Conservation (phyloP, 1,284 basidiomycete genomes). For the Thecaphora thlaspeos region DNA sequence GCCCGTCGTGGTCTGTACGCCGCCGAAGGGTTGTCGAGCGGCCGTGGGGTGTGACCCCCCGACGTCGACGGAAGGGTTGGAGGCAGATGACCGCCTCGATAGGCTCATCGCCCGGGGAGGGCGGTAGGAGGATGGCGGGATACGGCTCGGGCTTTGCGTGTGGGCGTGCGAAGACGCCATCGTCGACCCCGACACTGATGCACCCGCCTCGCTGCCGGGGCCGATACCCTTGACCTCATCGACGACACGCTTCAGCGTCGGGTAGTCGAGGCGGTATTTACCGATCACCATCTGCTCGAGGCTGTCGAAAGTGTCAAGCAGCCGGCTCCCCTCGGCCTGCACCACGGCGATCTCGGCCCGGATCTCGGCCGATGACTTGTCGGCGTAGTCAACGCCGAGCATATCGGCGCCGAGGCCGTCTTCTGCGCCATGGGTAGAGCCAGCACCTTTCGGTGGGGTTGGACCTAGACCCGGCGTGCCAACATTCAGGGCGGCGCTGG, state of each 20-base stretch:
- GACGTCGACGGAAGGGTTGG: neutral
- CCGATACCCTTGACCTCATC: constrained; percentile 4
- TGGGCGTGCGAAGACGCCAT: too few species aligned
- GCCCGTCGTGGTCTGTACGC: too few species aligned
- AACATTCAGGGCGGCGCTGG: too few species aligned
- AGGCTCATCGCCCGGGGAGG: neutral
- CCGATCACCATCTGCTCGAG: constrained; percentile 30
- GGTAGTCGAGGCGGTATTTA: constrained; percentile 17
- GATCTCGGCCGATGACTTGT: constrained; percentile 35
- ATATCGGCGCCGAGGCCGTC: constrained; percentile 13
- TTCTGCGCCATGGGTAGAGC: neutral
- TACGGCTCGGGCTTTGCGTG: too few species aligned
- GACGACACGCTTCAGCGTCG: constrained; percentile 1
- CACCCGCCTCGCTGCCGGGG: too few species aligned
- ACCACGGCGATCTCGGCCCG: constrained; percentile 44
- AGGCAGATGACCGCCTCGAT: neutral
- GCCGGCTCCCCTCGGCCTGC: constrained; percentile 34
- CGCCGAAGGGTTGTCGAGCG: too few species aligned
- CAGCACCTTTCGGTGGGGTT: too few species aligned
- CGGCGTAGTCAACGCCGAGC: constrained; percentile 36
- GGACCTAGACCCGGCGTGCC: too few species aligned
- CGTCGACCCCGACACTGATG: too few species aligned
- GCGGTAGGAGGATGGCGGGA: constrained; percentile 21
- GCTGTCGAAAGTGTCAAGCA: constrained; percentile 31
- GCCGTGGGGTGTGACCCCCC: too few species aligned